These are phyloP conservation scores for Yamadazyma triangularis DNA, from an alignment of 1,139 yeast species.

Conservation along the genomic window DNA sequence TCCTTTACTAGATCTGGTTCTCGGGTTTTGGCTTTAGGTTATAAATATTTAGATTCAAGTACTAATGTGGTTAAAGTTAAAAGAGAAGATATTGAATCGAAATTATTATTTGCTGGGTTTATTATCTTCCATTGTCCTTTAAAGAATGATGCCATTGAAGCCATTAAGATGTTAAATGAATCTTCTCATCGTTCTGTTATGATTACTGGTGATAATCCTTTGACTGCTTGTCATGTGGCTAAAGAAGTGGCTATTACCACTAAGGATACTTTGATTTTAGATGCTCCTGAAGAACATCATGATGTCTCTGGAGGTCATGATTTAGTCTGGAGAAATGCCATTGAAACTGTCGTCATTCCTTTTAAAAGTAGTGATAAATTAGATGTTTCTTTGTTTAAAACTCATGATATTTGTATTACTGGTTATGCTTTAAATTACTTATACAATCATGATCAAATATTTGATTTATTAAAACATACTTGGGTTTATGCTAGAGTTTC, in stretches of 20 bases:
- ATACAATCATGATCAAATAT: slow-evolving; percentile 59
- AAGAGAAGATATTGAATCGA: slow-evolving; percentile 74
- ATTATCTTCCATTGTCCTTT: slow-evolving; percentile 96
- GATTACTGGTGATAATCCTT: slow-evolving; percentile 99
- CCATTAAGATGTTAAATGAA: slow-evolving; percentile 88
- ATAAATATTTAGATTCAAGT: slow-evolving; percentile 60
- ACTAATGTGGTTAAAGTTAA: slow-evolving; percentile 49
- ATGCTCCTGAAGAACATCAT: slow-evolving; percentile 71
- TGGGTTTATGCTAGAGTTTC: slow-evolving; percentile 99
- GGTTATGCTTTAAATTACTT: slow-evolving; percentile 82
- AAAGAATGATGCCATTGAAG: slow-evolving; percentile 86
- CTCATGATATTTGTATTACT: slow-evolving; percentile 85
- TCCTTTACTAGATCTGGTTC: slow-evolving; percentile 93
- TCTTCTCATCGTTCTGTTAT: slow-evolving; percentile 92
- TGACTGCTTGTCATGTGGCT: slow-evolving; percentile 98
- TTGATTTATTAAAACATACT: slow-evolving; percentile 73
- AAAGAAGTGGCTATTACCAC: slow-evolving; percentile 86
- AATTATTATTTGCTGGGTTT: slow-evolving; percentile 82
- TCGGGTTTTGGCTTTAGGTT: slow-evolving; percentile 92
- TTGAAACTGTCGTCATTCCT: slow-evolving; percentile 70
- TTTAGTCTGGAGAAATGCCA: slow-evolving; percentile 81
- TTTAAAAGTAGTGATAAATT: slow-evolving; percentile 58
- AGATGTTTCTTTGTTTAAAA: slow-evolving; percentile 54
- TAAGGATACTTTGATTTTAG: slow-evolving; percentile 76
- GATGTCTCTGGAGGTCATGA: slow-evolving; percentile 47